Evolutionary conservation across 495 filamentous ascomycete genomes (phyloP).

Genomic region (Penicillium coffeae): DNA sequence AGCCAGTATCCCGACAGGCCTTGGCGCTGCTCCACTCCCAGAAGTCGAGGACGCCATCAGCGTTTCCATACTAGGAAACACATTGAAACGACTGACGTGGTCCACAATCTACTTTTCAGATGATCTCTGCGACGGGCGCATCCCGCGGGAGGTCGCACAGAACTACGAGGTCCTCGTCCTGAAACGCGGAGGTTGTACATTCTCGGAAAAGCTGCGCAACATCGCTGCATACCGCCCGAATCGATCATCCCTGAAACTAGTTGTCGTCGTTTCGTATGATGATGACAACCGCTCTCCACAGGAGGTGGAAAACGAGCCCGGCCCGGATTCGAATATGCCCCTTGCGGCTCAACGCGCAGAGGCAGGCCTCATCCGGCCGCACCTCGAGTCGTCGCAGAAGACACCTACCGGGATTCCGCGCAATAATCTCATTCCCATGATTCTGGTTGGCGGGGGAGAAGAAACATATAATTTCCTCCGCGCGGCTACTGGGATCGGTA

Average conservation of each 20-base stretch:
- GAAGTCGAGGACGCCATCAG: slow-evolving; percentile 56
- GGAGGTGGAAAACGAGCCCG: neutral
- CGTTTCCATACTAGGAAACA: slow-evolving; percentile 35
- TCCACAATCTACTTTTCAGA: slow-evolving; percentile 65
- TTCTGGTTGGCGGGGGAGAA: slow-evolving; percentile 79
- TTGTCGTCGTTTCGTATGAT: slow-evolving; percentile 74
- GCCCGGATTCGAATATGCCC: neutral
- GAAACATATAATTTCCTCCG: slow-evolving; percentile 60
- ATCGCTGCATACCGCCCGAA: slow-evolving; percentile 72
- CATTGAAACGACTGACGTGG: slow-evolving; percentile 58
- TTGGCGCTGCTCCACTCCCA: slow-evolving; percentile 72
- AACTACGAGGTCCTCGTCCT: slow-evolving; percentile 79
- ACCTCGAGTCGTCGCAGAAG: slow-evolving; percentile 71
- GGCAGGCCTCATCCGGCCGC: slow-evolving; percentile 57
- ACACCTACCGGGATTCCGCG: slow-evolving; percentile 69
- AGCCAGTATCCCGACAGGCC: slow-evolving; percentile 67
- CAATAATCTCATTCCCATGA: slow-evolving; percentile 72
- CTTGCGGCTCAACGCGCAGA: slow-evolving; percentile 43
- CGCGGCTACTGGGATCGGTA: slow-evolving; percentile 58
- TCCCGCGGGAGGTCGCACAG: slow-evolving; percentile 57
- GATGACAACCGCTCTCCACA: slow-evolving; percentile 14
- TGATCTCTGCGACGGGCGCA: slow-evolving; percentile 59
- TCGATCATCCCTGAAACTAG: slow-evolving; percentile 62
- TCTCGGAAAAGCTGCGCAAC: slow-evolving; percentile 75
- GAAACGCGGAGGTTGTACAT: slow-evolving; percentile 79